phyloP scores from a whole-genome alignment of 768 basidiomycete genomes.

The Polyporus arcularius region DNA sequence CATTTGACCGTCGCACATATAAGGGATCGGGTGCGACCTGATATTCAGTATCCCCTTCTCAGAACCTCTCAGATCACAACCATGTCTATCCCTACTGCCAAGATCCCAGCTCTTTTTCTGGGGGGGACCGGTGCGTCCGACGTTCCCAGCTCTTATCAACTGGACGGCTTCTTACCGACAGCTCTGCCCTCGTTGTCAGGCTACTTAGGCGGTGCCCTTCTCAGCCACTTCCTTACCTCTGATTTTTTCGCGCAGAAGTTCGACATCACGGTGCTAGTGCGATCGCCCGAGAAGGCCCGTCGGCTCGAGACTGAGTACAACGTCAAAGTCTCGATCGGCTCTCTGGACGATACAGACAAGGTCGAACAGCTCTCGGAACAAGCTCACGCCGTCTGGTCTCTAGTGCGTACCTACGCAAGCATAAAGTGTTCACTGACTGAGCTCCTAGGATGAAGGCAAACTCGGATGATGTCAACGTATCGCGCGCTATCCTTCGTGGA shows the following conservation, averaged over 20 bases:
- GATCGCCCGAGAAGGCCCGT: conserved; percentile 40
- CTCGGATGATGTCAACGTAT: conserved; percentile 46
- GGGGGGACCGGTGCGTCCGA: background rate
- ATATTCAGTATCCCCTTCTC: too few relatives aligned
- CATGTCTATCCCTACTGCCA: background rate
- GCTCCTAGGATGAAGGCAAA: conserved; percentile 36
- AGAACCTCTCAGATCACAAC: background rate
- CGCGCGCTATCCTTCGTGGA: conserved; percentile 50
- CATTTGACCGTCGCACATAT: too few relatives aligned
- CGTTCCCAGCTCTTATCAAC: too few relatives aligned
- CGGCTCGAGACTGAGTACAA: conserved; percentile 22
- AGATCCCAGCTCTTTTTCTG: background rate
- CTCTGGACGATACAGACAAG: conserved; percentile 36
- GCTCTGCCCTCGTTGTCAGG: too few relatives aligned
- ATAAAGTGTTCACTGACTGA: background rate
- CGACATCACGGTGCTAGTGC: conserved; percentile 48
- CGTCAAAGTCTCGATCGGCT: conserved; percentile 22
- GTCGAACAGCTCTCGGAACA: conserved; percentile 40
- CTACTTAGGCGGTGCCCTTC: too few relatives aligned
- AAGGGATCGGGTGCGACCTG: too few relatives aligned
- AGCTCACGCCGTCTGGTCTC: conserved; percentile 47
- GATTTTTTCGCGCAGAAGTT: conserved; percentile 34
- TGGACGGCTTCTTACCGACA: too few relatives aligned
- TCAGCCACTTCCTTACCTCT: too few relatives aligned
- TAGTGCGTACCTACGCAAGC: conserved; percentile 37